A percentile compares a stretch with the other conserved stretches of the same genome.
These are phyloP conservation scores for Saxophila tyrrhenica DNA, from an alignment of 495 filamentous ascomycete genomes.

Conservation along the genomic window DNA sequence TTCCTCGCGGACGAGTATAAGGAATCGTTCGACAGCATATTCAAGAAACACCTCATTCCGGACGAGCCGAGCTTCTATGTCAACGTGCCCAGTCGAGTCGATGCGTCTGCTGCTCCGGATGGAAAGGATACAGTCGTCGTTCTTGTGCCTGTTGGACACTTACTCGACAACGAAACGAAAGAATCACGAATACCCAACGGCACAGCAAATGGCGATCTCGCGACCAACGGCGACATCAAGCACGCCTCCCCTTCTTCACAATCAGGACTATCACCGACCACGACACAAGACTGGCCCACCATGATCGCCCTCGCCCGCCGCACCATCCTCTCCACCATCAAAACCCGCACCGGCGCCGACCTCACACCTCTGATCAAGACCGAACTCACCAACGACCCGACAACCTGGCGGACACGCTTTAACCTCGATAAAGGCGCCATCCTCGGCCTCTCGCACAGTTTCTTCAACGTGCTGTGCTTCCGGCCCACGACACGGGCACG, in stretches of 20 bases:
- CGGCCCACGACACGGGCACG: conserved; percentile 39
- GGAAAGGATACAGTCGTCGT: conserved; percentile 51
- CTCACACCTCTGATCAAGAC: conserved; percentile 39
- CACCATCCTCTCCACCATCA: conserved; percentile 44
- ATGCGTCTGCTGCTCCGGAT: conserved; percentile 51
- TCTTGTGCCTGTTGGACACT: conserved; percentile 56
- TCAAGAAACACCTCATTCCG: conserved; percentile 52
- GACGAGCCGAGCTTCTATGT: conserved; percentile 59
- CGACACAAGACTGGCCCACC: conserved; percentile 44
- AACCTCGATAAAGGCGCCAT: conserved; percentile 63
- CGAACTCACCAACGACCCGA: conserved; percentile 51
- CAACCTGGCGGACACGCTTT: conserved; percentile 48
- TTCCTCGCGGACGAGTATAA: conserved; percentile 60
- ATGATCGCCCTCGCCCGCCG: conserved; percentile 41
- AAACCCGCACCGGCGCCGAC: conserved; percentile 39
- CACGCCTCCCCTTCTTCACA: conserved; percentile 4
- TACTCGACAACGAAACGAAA: conserved; percentile 28
- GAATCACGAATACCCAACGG: conserved; percentile 20
- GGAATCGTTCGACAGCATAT: conserved; percentile 59
- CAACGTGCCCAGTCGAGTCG: conserved; percentile 56
- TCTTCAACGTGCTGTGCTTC: conserved; percentile 61
- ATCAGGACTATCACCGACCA: conserved; percentile 8
- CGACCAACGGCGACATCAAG: neutral
- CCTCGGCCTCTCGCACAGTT: conserved; percentile 53
- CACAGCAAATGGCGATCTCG: conserved; percentile 19